Evolutionary conservation across 2,329 filamentous ascomycete genomes (phyloP), one percentile per base, ranked within the genome.

Genomic region (Cladosporium sphaerospermum): DNA sequence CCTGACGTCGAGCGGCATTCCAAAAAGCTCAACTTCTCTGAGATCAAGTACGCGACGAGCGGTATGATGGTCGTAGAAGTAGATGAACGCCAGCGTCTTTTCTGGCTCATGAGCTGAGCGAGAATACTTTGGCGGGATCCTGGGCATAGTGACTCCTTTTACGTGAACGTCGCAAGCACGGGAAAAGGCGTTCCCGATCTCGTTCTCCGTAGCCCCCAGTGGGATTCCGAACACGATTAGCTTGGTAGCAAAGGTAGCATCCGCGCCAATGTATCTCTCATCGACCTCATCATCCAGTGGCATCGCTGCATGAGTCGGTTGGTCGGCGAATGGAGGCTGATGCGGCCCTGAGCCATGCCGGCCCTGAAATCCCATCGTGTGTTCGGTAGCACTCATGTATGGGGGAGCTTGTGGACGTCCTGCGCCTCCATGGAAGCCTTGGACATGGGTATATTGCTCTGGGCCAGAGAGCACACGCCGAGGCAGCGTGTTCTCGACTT

Each of bases 141-240:
- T 31, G 14, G 16, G 28, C 7, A 53, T 32, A 13, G 37, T 11
- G 18, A 44, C 43, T 11, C 28, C 23, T 16, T 18, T 16, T 5
- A 51, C 40, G 4, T 51, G 32, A 28, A 51, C 48, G 16, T 43
- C 40, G 31, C 48, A 51, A 14, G 31, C 32, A 4, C 10, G 11
- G 23, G 28, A 16, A 11, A 51, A 51, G 4, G 23, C 32, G 18
- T 36, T 44, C 23, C 32, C 40, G 19, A 53, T 23, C 10, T 53
- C 51, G 8, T 19, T 7, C 10, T 47, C 43, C 8, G 43, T 42
- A 8, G 9, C 8, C 10, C 9, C 13, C 1, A 43, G 4, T 11
- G 51, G 51, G 11, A 53, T 40, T n/a, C 47, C 50, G 52, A 55
- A 58, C 34, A 54, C 31, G 13, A 56, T 33, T 31, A 59, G 34